Conservation (phyloP, 202 grass and related monocot species). For the Zizania palustris region DNA sequence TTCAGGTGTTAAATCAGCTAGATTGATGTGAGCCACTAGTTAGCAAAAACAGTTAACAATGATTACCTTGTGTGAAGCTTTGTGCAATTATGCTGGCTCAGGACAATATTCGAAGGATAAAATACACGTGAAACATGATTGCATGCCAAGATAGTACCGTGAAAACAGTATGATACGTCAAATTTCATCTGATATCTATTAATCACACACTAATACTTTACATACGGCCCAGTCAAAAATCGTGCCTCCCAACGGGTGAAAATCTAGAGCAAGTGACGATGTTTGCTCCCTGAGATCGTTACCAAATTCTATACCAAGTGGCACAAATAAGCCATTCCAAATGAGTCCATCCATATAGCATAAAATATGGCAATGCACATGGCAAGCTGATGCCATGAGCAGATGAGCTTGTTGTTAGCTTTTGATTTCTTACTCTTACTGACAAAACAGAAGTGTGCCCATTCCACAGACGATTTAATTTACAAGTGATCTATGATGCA, state of each 20-base stretch:
- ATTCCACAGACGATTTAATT: slow-evolving; percentile 29
- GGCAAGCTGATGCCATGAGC: slow-evolving; percentile 22
- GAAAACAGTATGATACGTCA: no score
- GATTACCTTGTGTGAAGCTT: slow-evolving; percentile 25
- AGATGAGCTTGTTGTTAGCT: neutral
- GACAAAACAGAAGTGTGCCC: slow-evolving; percentile 27
- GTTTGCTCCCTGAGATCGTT: neutral
- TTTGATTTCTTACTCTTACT: slow-evolving; percentile 18
- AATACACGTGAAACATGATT: neutral
- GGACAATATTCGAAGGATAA: neutral
- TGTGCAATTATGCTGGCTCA: no score
- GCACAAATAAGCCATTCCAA: slow-evolving; percentile 21
- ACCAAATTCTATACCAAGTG: slow-evolving; percentile 33
- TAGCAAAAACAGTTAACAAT: neutral
- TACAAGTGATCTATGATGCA: slow-evolving; percentile 37
- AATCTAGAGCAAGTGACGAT: slow-evolving; percentile 14
- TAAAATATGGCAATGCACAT: slow-evolving; percentile 36
- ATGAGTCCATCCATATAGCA: slow-evolving; percentile 18
- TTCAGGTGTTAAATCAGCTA: neutral
- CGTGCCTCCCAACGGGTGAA: slow-evolving; percentile 5
- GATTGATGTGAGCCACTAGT: neutral
- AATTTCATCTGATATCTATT: neutral
- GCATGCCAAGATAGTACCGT: neutral
- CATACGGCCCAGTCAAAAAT: slow-evolving; percentile 16
- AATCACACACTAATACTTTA: neutral